Evolutionary conservation across 352 stramenopile genomes (phyloP).

Genomic region (Thalassiosira ordinaria): DNA sequence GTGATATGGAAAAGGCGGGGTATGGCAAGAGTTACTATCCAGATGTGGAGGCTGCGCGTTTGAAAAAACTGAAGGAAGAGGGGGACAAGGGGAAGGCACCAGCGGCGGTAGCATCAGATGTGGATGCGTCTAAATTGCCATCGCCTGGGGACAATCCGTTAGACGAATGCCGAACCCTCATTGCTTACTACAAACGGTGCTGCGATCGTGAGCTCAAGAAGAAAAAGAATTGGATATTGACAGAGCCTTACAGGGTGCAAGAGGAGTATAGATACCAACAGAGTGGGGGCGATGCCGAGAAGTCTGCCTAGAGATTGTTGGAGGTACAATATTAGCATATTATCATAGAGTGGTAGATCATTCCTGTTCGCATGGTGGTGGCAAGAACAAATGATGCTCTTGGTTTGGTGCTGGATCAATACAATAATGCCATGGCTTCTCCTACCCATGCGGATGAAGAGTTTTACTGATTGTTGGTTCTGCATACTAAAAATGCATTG

Average conservation of each 20-base stretch:
- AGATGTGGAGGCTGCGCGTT: constrained; percentile 56
- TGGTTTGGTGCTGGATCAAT: no score
- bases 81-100: neutral
- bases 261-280: constrained; percentile 85
- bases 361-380: no score
- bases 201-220: constrained; percentile 83
- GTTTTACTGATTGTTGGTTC: no score
- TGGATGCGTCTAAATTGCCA: constrained; percentile 60
- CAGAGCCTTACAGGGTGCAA: constrained; percentile 81
- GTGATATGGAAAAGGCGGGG: constrained; percentile 81
- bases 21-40: constrained; percentile 78
- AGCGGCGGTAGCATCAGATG: constrained; percentile 11
- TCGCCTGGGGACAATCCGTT: constrained; percentile 79
- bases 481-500: no score
- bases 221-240: constrained; percentile 84
- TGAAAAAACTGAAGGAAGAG: constrained; percentile 29
- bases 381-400: no score
- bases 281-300: constrained; percentile 13
- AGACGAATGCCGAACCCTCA: constrained; percentile 75
- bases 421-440: no score
- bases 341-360: no score
- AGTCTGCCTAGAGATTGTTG: neutral
- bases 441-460: no score
- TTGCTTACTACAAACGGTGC: constrained; percentile 83
- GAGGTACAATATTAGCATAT: no score